Base-by-base conservation (phyloP, 2,329 filamentous ascomycete genomes). In the Calonectria henricotiae region DNA sequence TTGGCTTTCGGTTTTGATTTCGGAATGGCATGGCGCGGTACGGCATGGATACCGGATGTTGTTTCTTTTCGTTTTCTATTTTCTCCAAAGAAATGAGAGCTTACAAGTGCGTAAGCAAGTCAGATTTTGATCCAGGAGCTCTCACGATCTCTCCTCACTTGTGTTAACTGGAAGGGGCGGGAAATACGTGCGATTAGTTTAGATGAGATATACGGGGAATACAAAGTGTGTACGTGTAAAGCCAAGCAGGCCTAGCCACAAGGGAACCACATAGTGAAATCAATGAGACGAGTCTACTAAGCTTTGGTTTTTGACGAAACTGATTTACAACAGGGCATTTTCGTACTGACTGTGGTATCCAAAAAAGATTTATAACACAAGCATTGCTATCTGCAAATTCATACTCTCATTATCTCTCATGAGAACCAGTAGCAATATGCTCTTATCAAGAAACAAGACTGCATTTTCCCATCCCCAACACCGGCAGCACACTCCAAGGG, bases 391-490 rank as follows among this genome's bases (percentile, higher is more conserved):
- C 51, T 58, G 51, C 8, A 12, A 15, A 20, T n/a, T 4, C 51
- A 37, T 37, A 39, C 32, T 58, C 32, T 39, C 25, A 20, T 17
- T 58, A 9, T 58, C 35, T 23, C 32, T 58, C 35, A 41, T 30
- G 51, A 58, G 51, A 37, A 32, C 44, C 27, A 54, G 51, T 32
- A 51, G 39, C 32, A 23, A 51, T 35, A 35, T 58, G 30, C 17
- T 60, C 44, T 30, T 63, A 27, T 13, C 61, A 58, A 60, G 27
- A 44, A 64, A 58, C 35, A 69, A 65, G 55, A 47, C 68, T 67
- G 66, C 69, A 67, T 94, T 65, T 65, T 69, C 62, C 67, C 51
- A 62, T 69, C 67, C 67, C 67, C 67, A 69, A 63, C 87, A 70
- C 60, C 62, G 27, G 63, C 68, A 39, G 35, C 61, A 62, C 44